Conservation (phyloP, 2,329 filamentous ascomycete species). For the Nigrograna mackinnonii region DNA sequence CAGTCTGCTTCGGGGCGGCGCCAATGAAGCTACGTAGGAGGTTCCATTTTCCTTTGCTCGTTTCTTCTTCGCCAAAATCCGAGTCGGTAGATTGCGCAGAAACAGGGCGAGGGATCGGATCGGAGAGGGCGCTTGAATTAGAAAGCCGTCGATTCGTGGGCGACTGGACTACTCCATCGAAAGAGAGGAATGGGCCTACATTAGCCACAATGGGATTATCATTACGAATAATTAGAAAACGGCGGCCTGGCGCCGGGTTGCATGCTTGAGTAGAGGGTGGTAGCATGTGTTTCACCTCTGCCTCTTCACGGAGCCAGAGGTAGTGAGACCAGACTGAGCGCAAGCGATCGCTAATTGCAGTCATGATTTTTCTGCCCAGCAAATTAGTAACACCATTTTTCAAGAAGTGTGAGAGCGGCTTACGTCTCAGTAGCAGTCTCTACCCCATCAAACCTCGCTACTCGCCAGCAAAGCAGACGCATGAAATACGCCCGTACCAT, state of each 20-base stretch:
- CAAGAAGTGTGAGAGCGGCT: conserved; percentile 41
- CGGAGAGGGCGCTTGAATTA: conserved; percentile 20
- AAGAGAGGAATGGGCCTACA: conserved; percentile 62
- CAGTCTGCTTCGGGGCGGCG: conserved; percentile 41
- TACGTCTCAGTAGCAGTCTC: conserved; percentile 69
- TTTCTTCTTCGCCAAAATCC: conserved; percentile 37
- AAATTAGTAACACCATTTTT: conserved; percentile 13
- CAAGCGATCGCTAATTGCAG: conserved; percentile 68
- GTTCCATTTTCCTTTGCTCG: conserved; percentile 61
- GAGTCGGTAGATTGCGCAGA: conserved; percentile 34
- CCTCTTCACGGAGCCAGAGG: conserved; percentile 70
- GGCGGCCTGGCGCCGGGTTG: conserved; percentile 80
- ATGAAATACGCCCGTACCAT: conserved; percentile 95
- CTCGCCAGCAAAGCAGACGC: conserved; percentile 85
- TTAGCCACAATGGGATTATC: conserved; percentile 64
- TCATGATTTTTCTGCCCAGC: conserved; percentile 66
- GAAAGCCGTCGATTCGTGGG: conserved; percentile 36
- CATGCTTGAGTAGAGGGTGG: conserved; percentile 79
- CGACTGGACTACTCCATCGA: conserved; percentile 61
- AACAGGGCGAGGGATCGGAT: conserved; percentile 29
- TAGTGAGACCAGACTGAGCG: conserved; percentile 79
- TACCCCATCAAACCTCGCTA: conserved; percentile 75
- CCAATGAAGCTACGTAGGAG: conserved; percentile 67
- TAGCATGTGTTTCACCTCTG: conserved; percentile 59
- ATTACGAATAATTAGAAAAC: conserved; percentile 86